Evolutionary conservation across 2,329 filamentous ascomycete species (phyloP).

Genomic region (Pezicula rhizophila): DNA sequence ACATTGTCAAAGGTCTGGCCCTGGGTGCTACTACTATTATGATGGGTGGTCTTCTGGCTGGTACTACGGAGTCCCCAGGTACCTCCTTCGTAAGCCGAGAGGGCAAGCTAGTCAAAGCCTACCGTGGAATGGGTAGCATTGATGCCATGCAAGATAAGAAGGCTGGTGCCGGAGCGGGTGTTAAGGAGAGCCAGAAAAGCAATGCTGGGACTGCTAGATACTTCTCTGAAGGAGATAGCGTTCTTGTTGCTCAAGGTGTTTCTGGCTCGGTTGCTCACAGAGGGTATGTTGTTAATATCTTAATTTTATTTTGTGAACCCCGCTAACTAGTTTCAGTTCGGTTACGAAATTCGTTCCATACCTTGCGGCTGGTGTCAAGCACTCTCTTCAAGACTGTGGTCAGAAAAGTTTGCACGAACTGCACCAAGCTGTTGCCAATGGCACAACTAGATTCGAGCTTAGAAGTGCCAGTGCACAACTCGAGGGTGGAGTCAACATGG

Average conservation of each 20-base stretch:
- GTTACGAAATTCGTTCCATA: conserved; percentile 96
- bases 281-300: conserved; percentile 36
- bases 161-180: conserved; percentile 62
- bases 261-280: conserved; percentile 78
- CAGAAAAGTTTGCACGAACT: conserved; percentile 73
- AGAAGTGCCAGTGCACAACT: conserved; percentile 90
- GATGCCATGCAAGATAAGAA: conserved; percentile 99
- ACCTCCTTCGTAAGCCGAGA: conserved; percentile 95
- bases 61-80: conserved; percentile 94
- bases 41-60: conserved; percentile 97
- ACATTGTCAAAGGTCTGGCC: conserved; percentile 96
- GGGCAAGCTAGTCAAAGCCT: conserved; percentile 97
- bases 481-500: conserved; percentile 96
- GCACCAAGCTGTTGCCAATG: conserved; percentile 66
- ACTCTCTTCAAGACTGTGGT: conserved; percentile 94
- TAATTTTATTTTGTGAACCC: background rate
- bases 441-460: conserved; percentile 85
- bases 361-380: conserved; percentile 89
- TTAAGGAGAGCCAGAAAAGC: conserved; percentile 67
- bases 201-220: conserved; percentile 97
- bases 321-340: conserved; percentile 37
- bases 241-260: conserved; percentile 95
- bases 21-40: conserved; percentile 94
- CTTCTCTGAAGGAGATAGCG: conserved; percentile 93
- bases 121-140: conserved; percentile 98